phyloP scores from a whole-genome alignment of 129 eudicot genomes.

The Flaveria robusta region DNA sequence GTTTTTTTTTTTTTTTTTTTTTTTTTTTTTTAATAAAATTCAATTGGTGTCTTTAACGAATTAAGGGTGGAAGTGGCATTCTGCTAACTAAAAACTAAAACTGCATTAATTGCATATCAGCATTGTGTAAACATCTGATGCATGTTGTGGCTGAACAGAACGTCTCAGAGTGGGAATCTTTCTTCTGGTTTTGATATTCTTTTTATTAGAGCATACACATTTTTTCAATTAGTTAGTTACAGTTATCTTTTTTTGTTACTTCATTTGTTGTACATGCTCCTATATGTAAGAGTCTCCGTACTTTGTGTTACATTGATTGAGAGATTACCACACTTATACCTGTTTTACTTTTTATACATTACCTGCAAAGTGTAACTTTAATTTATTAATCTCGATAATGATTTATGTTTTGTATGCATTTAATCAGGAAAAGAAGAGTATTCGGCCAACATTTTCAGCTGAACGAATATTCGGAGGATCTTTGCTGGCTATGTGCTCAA shows the following conservation, averaged over 20 bases:
- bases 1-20: not conserved
- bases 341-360: not conserved
- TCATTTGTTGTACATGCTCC: too few species aligned
- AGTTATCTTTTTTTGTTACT: too few species aligned
- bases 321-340: too few species aligned
- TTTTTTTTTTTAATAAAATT: too few species aligned
- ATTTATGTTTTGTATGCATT: not conserved
- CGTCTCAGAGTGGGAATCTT: slow-evolving; percentile 16
- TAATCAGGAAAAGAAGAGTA: slow-evolving; percentile 86
- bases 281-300: too few species aligned
- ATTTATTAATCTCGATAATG: not conserved
- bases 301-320: too few species aligned
- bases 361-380: slow-evolving; percentile 15
- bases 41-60: not conserved
- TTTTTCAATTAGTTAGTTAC: too few species aligned
- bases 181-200: not conserved
- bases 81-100: not conserved
- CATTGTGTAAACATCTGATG: slow-evolving; percentile 4
- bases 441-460: slow-evolving; percentile 96
- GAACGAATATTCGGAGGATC: slow-evolving; percentile 87
- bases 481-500: slow-evolving; percentile 87
- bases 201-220: not conserved
- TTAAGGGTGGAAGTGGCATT: not conserved
- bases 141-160: slow-evolving; percentile 5
- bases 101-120: not conserved